These are phyloP conservation scores for Dactylis glomerata DNA, from an alignment of 176 grass and related monocot genomes.

Conservation along the genomic window DNA sequence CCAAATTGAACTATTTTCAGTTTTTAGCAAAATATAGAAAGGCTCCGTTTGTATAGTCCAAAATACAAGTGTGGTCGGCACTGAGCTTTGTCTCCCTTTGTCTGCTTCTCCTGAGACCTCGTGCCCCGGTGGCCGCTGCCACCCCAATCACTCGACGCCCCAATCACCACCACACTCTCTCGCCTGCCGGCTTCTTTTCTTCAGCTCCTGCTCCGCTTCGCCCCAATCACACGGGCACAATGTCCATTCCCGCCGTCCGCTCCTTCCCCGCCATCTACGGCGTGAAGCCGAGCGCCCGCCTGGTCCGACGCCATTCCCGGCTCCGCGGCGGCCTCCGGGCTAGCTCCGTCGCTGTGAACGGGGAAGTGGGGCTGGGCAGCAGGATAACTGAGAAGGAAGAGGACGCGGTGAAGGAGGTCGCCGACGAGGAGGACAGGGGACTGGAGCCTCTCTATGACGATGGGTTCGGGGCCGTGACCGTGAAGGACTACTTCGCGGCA, in stretches of 20 bases:
- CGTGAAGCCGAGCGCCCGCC: neutral
- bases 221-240: neutral
- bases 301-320: neutral
- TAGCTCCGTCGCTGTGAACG: slow-evolving; percentile 10
- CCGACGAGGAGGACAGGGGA: neutral
- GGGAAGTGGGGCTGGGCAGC: neutral
- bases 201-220: neutral
- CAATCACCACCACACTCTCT: neutral
- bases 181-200: neutral
- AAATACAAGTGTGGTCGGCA: neutral
- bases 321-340: neutral
- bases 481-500: slow-evolving; percentile 82
- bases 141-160: neutral
- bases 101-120: neutral
- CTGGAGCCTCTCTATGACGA: slow-evolving; percentile 71
- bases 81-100: neutral
- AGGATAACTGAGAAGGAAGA: neutral
- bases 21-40: too few relatives aligned
- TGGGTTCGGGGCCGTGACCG: slow-evolving; percentile 62
- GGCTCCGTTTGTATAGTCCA: too few relatives aligned
- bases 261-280: slow-evolving; percentile 9
- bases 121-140: neutral
- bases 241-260: slow-evolving; percentile 31
- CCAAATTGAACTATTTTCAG: too few relatives aligned
- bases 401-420: neutral